phyloP scores from a whole-genome alignment of 495 filamentous ascomycete species.

The Terfezia boudieri region DNA sequence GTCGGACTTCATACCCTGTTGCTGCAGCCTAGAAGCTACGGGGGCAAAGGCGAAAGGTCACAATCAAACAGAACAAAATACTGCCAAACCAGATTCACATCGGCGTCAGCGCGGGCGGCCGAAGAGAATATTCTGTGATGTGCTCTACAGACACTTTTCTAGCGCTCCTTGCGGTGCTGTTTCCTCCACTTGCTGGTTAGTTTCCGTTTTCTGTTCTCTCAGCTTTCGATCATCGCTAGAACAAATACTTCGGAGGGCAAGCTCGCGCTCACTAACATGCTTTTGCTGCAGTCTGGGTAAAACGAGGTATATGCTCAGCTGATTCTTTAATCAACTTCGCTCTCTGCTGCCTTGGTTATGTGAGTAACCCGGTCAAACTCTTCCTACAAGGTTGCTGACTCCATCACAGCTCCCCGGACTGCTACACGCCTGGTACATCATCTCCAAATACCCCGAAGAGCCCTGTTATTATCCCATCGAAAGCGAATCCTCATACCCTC shows the following conservation, averaged over 20 bases:
- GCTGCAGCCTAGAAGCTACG: too few relatives aligned
- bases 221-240: constrained; percentile 4
- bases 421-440: constrained; percentile 96
- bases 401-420: constrained; percentile 49
- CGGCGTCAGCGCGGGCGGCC: neutral
- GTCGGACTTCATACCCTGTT: too few relatives aligned
- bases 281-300: constrained; percentile 61
- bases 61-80: too few relatives aligned
- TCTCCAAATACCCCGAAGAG: constrained; percentile 64
- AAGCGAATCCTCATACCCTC: neutral
- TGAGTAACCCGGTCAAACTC: constrained; percentile 14
- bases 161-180: constrained; percentile 67
- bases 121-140: constrained; percentile 1
- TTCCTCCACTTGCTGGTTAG: constrained; percentile 80
- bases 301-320: constrained; percentile 75
- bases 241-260: too few relatives aligned
- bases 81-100: too few relatives aligned
- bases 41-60: too few relatives aligned
- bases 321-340: constrained; percentile 91
- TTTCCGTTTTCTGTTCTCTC: constrained; percentile 11
- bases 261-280: too few relatives aligned
- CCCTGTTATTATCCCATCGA: constrained; percentile 42
- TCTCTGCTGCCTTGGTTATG: constrained; percentile 67
- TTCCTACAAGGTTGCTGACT: neutral
- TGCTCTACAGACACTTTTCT: constrained; percentile 74